A percentile compares a stretch with the other conserved stretches of the same genome.
Conservation (phyloP, 805 yeast genomes). For the Tetrapisispora namnaoensis region DNA sequence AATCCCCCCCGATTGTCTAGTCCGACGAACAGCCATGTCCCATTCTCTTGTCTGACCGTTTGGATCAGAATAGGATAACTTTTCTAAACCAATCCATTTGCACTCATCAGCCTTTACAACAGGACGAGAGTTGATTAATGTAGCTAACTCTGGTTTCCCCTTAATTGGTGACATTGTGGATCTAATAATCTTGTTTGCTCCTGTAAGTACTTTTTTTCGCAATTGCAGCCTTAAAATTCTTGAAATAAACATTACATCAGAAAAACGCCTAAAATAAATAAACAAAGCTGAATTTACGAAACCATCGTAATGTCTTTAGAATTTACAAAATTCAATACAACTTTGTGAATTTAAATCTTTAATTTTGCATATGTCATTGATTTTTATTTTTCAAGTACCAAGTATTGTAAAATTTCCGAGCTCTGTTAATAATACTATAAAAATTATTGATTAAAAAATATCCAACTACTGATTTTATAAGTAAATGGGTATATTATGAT, state of each 20-base stretch:
- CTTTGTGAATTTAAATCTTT: too few relatives aligned
- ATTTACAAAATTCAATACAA: too few relatives aligned
- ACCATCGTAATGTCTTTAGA: too few relatives aligned
- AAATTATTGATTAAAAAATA: too few relatives aligned
- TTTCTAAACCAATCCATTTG: slow-evolving; percentile 58
- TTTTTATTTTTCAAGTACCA: too few relatives aligned
- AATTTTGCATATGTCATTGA: too few relatives aligned
- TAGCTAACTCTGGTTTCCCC: slow-evolving; percentile 31
- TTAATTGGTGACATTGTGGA: slow-evolving; percentile 17
- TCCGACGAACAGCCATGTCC: slow-evolving; percentile 83
- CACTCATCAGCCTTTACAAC: slow-evolving; percentile 37
- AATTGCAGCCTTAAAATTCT: background rate
- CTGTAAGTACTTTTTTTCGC: background rate
- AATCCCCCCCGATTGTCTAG: slow-evolving; percentile 47
- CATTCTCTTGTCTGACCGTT: slow-evolving; percentile 62
- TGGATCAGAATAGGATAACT: slow-evolving; percentile 64
- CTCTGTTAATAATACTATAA: too few relatives aligned
- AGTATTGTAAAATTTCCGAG: too few relatives aligned
- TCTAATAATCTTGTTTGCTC: background rate
- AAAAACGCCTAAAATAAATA: background rate
- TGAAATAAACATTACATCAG: background rate
- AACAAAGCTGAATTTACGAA: background rate
- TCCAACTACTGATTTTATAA: too few relatives aligned
- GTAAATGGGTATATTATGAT: too few relatives aligned
- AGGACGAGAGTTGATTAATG: slow-evolving; percentile 23